A percentile compares a stretch with the other conserved stretches of the same genome.
Evolutionary conservation across 1,284 basidiomycete species (phyloP).

Genomic region (Ganoderma resinaceum): DNA sequence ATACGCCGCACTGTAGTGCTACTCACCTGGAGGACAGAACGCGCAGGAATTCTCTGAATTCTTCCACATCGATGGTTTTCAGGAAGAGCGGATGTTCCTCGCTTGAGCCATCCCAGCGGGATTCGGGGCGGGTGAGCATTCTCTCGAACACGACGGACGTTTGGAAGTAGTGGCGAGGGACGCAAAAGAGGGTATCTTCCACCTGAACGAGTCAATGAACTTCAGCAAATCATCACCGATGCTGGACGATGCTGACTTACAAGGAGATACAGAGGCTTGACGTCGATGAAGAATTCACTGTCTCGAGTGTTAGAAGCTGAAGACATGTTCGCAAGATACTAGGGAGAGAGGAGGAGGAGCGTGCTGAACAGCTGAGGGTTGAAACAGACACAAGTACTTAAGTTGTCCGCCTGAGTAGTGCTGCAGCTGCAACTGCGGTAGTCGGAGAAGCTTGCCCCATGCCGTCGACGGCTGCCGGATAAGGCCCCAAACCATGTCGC

Average conservation of each 20-base stretch:
- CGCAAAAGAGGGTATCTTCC: neutral
- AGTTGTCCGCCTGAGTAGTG: too few relatives aligned
- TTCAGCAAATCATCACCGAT: too few relatives aligned
- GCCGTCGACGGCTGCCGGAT: too few relatives aligned
- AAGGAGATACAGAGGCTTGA: neutral
- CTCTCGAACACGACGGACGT: neutral
- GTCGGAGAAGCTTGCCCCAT: too few relatives aligned
- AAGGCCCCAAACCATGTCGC: too few relatives aligned
- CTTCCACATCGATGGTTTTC: neutral
- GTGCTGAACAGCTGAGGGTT: too few relatives aligned
- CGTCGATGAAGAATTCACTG: neutral
- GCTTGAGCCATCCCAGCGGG: neutral
- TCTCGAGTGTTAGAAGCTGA: neutral
- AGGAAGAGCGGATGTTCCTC: conserved; percentile 3
- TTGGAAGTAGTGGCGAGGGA: conserved; percentile 6
- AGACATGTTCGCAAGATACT: neutral
- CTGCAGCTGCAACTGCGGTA: too few relatives aligned
- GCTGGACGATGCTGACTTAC: neutral
- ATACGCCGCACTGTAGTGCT: too few relatives aligned
- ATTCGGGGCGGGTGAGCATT: neutral
- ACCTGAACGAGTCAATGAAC: neutral
- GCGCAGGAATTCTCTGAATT: conserved; percentile 2
- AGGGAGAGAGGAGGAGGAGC: neutral
- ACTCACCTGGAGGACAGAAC: neutral
- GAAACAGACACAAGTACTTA: neutral